Conservation (phyloP, 164 flowering plant species). For the Vitis vinifera region DNA sequence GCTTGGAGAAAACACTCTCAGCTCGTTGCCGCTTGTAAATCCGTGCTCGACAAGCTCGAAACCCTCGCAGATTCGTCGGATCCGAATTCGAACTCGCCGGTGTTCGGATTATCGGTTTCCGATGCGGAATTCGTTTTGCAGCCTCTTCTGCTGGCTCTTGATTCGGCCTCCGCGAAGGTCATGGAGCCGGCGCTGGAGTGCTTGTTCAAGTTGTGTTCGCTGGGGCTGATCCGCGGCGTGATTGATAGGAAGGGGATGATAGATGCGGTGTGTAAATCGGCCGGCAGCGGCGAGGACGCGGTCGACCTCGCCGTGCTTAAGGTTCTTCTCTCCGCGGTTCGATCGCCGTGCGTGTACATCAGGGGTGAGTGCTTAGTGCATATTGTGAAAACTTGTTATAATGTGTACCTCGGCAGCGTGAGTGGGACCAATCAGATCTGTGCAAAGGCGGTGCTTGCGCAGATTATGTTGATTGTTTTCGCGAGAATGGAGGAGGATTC, state of each 20-base stretch:
- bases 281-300: constrained; percentile 62
- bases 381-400: constrained; percentile 79
- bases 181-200: constrained; percentile 89
- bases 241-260: constrained; percentile 42
- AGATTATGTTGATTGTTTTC: constrained; percentile 80
- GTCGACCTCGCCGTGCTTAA: constrained; percentile 69
- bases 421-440: constrained; percentile 92
- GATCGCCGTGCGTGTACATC: constrained; percentile 57
- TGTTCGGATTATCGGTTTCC: constrained; percentile 42
- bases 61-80: constrained; percentile 37
- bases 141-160: constrained; percentile 75
- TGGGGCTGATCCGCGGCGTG: constrained; percentile 58
- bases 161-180: constrained; percentile 66
- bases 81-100: constrained; percentile 34
- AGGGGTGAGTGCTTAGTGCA: constrained; percentile 69
- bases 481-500: constrained; percentile 73
- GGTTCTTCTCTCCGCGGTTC: constrained; percentile 53
- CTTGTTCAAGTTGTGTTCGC: constrained; percentile 54
- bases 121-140: constrained; percentile 63
- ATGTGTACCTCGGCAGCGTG: constrained; percentile 80
- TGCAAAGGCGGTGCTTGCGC: constrained; percentile 86
- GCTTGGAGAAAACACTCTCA: constrained; percentile 95
- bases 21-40: constrained; percentile 79
- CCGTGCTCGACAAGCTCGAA: constrained; percentile 76
- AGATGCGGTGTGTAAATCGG: constrained; percentile 62